Evolutionary conservation across 768 basidiomycete genomes (phyloP).

Genomic region (Myochromella boudieri): DNA sequence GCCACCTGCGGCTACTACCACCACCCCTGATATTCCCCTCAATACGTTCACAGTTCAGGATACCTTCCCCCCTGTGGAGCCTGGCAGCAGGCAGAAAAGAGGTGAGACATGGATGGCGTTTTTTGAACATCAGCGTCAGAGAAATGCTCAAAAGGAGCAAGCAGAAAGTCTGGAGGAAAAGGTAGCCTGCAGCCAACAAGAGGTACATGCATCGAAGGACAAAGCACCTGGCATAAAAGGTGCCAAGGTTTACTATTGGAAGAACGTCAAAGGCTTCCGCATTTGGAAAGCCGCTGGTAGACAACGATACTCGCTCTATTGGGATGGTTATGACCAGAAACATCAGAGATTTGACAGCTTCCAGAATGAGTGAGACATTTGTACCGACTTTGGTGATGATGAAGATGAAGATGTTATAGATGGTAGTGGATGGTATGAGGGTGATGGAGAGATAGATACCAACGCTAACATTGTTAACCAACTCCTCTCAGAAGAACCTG

Average conservation of each 20-base stretch:
- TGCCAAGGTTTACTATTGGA: slow-evolving; percentile 21
- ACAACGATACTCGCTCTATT: slow-evolving; percentile 8
- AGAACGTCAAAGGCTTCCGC: slow-evolving; percentile 20
- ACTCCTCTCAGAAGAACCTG: no score
- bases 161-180: not conserved
- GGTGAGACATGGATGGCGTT: slow-evolving; percentile 8
- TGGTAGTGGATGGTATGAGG: no score
- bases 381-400: slow-evolving; percentile 11
- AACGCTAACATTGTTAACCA: no score
- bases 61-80: not conserved
- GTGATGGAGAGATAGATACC: no score
- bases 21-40: no score
- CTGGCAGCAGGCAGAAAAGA: not conserved
- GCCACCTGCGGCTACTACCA: not conserved
- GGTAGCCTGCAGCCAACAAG: not conserved
- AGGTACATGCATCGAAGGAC: not conserved
- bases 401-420: slow-evolving; percentile 9
- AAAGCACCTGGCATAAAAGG: slow-evolving; percentile 18
- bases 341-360: slow-evolving; percentile 19
- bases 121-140: slow-evolving; percentile 1
- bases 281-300: slow-evolving; percentile 15
- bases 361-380: slow-evolving; percentile 22
- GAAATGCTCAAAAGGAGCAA: not conserved
- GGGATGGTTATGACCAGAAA: slow-evolving; percentile 13
- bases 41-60: no score